Conservation (phyloP, 2,329 filamentous ascomycete genomes). For the Alternaria viburni region DNA sequence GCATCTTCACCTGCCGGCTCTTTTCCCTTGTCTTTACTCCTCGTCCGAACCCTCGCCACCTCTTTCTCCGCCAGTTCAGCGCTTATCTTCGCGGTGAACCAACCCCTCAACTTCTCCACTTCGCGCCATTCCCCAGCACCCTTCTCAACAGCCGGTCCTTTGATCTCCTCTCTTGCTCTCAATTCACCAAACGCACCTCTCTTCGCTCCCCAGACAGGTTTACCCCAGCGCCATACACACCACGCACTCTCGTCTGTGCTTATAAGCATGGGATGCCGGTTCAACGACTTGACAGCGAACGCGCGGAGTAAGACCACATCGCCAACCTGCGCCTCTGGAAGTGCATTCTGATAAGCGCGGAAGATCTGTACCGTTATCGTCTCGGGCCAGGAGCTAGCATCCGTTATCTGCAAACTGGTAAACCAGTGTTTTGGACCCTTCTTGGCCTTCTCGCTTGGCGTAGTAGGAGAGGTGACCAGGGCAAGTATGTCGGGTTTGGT, state of each 20-base stretch:
- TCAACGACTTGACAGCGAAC: constrained; percentile 52
- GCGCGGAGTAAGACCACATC: constrained; percentile 54
- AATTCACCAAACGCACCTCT: constrained; percentile 37
- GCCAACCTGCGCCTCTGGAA: constrained; percentile 51
- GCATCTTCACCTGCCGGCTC: neutral
- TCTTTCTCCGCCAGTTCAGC: constrained; percentile 23
- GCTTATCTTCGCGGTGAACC: constrained; percentile 42
- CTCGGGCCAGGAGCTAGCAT: constrained; percentile 40
- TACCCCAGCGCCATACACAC: constrained; percentile 55
- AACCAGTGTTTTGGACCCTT: constrained; percentile 53
- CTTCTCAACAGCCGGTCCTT: constrained; percentile 54
- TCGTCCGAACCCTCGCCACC: constrained; percentile 14
- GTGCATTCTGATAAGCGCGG: constrained; percentile 50
- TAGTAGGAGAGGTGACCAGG: constrained; percentile 47
- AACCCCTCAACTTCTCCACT: constrained; percentile 49
- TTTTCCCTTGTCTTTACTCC: constrained; percentile 19
- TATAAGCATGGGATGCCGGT: constrained; percentile 43
- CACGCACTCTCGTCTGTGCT: constrained; percentile 54
- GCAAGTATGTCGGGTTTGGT: constrained; percentile 53
- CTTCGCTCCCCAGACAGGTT: constrained; percentile 35
- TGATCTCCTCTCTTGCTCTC: constrained; percentile 50
- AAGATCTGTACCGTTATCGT: constrained; percentile 50
- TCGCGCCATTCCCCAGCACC: constrained; percentile 54
- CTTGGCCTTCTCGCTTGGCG: constrained; percentile 45
- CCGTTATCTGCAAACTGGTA: constrained; percentile 52